Conservation (phyloP, 306 rosid species). For the Ormosia emarginata region DNA sequence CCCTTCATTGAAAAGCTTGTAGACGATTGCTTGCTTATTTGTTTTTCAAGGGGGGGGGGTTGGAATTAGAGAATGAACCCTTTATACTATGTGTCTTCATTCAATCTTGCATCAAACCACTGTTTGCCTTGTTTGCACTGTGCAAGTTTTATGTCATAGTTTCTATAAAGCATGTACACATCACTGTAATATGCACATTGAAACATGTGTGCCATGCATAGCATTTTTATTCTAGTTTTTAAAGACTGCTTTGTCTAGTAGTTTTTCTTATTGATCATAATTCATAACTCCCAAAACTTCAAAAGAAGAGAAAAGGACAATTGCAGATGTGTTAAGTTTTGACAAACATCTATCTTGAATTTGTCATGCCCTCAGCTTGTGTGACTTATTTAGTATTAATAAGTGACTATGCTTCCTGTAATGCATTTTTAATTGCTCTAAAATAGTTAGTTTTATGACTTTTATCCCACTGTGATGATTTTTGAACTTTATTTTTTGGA, state of each 20-base stretch:
- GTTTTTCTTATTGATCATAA: neutral
- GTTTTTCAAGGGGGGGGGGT: neutral
- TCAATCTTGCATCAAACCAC: neutral
- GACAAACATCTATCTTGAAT: neutral
- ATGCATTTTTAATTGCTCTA: neutral
- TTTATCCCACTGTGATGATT: neutral
- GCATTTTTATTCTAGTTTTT: neutral
- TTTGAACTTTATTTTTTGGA: conserved; percentile 10
- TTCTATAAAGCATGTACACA: neutral
- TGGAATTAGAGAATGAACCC: neutral
- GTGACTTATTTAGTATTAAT: neutral
- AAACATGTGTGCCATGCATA: neutral
- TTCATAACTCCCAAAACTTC: neutral
- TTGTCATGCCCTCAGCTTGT: neutral
- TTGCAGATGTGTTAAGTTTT: neutral
- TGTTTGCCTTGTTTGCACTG: neutral
- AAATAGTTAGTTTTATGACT: conserved; percentile 8
- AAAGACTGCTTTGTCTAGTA: neutral
- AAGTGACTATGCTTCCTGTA: neutral
- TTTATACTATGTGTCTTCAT: neutral
- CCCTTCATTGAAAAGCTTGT: conserved; percentile 5
- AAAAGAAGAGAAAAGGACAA: neutral
- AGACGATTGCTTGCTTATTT: neutral
- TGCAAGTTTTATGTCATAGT: neutral
- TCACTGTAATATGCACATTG: neutral